Conservation (phyloP, 371 early-diverging fungal genomes). For the Mortierella sp. region DNA sequence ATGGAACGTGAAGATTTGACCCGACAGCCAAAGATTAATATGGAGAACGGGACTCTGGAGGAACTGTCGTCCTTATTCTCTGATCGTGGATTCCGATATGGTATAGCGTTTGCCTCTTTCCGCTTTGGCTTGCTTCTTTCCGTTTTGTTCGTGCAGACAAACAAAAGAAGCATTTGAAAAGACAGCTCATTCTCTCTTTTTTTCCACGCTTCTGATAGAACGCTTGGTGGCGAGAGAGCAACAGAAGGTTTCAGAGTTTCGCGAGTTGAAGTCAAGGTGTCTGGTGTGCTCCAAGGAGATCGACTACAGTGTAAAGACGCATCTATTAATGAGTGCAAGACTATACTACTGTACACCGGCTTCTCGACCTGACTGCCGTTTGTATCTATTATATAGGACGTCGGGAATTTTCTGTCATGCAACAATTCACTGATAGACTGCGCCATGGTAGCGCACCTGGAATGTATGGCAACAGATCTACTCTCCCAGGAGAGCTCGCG, state of each 20-base stretch:
- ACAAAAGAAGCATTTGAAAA: no score
- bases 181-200: not conserved
- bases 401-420: conserved; percentile 11
- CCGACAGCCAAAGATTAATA: conserved; percentile 1
- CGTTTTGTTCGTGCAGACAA: no score
- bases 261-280: conserved; percentile 14
- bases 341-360: no score
- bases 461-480: conserved; percentile 33
- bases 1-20: not conserved
- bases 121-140: no score
- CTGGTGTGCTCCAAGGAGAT: conserved; percentile 20
- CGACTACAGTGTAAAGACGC: conserved; percentile 23
- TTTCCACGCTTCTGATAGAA: not conserved
- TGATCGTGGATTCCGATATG: conserved; percentile 4
- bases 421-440: conserved; percentile 14
- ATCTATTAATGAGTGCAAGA: not conserved
- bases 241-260: conserved; percentile 6
- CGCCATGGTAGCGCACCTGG: conserved; percentile 38
- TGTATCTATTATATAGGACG: not conserved
- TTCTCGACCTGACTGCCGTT: no score
- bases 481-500: conserved; percentile 11
- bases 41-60: conserved; percentile 18
- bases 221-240: conserved; percentile 1
- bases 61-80: conserved; percentile 15
- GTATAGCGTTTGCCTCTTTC: no score